phyloP scores from a whole-genome alignment of 148 eudicot genomes.

The Selenicereus undatus region DNA sequence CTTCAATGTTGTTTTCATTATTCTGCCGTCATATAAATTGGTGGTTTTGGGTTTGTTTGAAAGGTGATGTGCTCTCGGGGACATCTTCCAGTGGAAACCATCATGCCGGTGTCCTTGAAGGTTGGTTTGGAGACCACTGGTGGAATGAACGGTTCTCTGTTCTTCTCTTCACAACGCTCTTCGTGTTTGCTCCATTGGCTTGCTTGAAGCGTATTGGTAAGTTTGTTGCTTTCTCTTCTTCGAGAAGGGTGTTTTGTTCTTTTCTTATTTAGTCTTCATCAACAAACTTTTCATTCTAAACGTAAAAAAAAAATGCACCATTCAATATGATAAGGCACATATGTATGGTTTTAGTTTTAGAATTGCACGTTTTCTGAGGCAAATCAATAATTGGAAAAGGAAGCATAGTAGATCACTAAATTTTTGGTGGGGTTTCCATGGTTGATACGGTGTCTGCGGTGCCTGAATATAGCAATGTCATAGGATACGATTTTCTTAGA shows the following conservation, averaged over 20 bases:
- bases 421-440: no score
- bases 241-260: slow-evolving; percentile 28
- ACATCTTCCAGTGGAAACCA: slow-evolving; percentile 56
- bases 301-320: no score
- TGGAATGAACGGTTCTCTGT: slow-evolving; percentile 52
- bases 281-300: not conserved
- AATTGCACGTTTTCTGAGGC: not conserved
- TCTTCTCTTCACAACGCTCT: slow-evolving; percentile 52
- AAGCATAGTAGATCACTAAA: no score
- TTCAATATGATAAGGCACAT: not conserved
- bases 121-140: slow-evolving; percentile 74
- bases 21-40: not conserved
- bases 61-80: slow-evolving; percentile 81
- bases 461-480: no score
- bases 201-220: slow-evolving; percentile 58
- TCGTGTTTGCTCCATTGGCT: slow-evolving; percentile 62
- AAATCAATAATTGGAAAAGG: not conserved
- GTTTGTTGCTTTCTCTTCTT: slow-evolving; percentile 9
- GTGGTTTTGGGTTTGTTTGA: slow-evolving; percentile 17
- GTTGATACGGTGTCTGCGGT: no score
- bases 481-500: no score
- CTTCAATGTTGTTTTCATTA: not conserved
- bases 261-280: not conserved
- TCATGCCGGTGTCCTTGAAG: slow-evolving; percentile 65
- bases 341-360: not conserved